phyloP scores from a whole-genome alignment of 2,329 filamentous ascomycete species.

The Fusarium praegraminearum region DNA sequence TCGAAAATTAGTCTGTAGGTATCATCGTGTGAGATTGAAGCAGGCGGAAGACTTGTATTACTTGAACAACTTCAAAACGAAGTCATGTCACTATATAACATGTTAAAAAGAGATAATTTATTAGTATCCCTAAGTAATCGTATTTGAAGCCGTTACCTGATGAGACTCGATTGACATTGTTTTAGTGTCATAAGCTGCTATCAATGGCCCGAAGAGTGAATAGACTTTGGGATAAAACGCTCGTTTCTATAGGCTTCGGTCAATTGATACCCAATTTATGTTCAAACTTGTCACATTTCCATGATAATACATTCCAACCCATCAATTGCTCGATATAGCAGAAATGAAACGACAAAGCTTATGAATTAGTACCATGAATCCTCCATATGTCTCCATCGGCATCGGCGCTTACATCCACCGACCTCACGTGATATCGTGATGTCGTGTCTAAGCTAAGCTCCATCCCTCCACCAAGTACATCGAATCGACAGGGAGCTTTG shows the following conservation, averaged over 20 bases:
- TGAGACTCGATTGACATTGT: background rate
- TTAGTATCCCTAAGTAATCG: background rate
- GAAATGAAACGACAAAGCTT: background rate
- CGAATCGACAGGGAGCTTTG: constrained; percentile 21
- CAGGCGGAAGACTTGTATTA: background rate
- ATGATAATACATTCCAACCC: background rate
- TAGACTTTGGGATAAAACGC: background rate
- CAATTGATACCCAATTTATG: background rate
- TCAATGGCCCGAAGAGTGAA: background rate
- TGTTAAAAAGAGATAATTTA: no score
- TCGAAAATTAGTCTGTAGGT: background rate
- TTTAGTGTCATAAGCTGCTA: background rate
- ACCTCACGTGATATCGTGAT: constrained; percentile 47
- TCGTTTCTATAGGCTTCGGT: background rate
- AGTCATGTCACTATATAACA: no score
- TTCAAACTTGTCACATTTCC: fast-evolving
- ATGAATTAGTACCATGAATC: background rate
- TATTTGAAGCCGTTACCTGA: background rate
- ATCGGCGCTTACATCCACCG: constrained; percentile 35
- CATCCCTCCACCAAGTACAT: constrained; percentile 25
- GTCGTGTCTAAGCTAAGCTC: constrained; percentile 43
- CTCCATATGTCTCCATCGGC: constrained; percentile 23
- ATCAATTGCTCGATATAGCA: background rate
- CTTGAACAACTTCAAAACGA: no score
- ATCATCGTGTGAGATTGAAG: background rate